Conservation (phyloP, 2,329 filamentous ascomycete species). For the Trichoderma brevicompactum region DNA sequence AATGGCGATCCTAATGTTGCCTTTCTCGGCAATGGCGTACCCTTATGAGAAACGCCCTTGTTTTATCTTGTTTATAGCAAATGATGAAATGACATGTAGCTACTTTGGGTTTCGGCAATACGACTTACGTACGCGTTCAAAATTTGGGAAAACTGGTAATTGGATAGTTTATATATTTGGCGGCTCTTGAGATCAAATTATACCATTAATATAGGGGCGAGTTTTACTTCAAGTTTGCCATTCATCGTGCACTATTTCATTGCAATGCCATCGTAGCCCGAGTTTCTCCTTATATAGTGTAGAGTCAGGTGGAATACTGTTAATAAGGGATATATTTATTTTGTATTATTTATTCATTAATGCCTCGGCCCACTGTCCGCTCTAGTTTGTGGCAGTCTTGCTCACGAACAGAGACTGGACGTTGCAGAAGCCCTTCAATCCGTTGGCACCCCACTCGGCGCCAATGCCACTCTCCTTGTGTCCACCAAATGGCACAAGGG, state of each 20-base stretch:
- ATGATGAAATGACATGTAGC: slow-evolving; percentile 14
- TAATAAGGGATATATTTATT: not conserved
- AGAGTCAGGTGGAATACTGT: not conserved
- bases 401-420: slow-evolving; percentile 14
- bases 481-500: slow-evolving; percentile 66
- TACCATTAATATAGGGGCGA: not conserved
- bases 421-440: slow-evolving; percentile 23
- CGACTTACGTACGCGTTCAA: not conserved
- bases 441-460: slow-evolving; percentile 16
- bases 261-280: not conserved
- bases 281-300: no score
- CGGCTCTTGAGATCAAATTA: not conserved
- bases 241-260: no score
- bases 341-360: not conserved
- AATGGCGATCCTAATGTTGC: slow-evolving; percentile 19
- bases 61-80: slow-evolving; percentile 3
- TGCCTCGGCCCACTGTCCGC: no score
- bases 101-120: not conserved
- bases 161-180: slow-evolving; percentile 3
- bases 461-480: slow-evolving; percentile 67
- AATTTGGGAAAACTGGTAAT: slow-evolving; percentile 1
- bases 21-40: slow-evolving; percentile 14
- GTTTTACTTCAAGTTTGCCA: not conserved
- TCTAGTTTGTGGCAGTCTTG: slow-evolving; percentile 9
- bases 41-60: slow-evolving; percentile 8